Evolutionary conservation across 768 basidiomycete genomes (phyloP).

Genomic region (Leucocoprinus leucothites): DNA sequence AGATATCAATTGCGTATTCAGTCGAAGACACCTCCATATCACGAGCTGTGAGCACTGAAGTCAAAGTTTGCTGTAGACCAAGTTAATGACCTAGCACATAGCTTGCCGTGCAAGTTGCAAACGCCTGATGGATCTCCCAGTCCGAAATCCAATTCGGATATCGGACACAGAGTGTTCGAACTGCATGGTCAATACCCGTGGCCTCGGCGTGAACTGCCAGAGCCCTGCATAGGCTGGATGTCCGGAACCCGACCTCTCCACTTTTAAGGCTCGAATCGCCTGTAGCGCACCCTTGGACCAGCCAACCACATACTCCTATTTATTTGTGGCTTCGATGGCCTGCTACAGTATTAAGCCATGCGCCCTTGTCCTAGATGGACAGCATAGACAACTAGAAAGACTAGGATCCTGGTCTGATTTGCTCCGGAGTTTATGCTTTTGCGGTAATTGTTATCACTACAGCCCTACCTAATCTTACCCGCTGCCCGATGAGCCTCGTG

Average conservation of each 20-base stretch:
- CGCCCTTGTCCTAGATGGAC: not conserved
- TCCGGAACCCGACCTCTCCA: too few relatives aligned
- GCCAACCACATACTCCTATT: too few relatives aligned
- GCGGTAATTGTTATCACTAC: too few relatives aligned
- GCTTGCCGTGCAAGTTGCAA: conserved; percentile 34
- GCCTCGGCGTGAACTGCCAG: not conserved
- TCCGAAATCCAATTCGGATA: conserved; percentile 69
- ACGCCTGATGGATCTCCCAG: conserved; percentile 65
- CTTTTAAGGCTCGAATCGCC: too few relatives aligned
- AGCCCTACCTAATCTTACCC: too few relatives aligned
- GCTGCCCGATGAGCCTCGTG: too few relatives aligned
- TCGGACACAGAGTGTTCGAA: conserved; percentile 48
- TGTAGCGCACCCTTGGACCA: too few relatives aligned
- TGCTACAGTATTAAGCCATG: too few relatives aligned
- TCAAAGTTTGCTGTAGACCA: not conserved
- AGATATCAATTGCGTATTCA: conserved; percentile 65
- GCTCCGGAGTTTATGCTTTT: too few relatives aligned
- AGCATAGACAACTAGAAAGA: not conserved
- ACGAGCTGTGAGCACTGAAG: conserved; percentile 34
- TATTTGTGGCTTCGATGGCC: too few relatives aligned
- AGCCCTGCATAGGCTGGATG: conserved; percentile 8
- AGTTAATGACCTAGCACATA: not conserved
- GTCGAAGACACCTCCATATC: conserved; percentile 56
- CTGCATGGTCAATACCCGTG: conserved; percentile 33
- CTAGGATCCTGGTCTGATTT: not conserved